A percentile compares a stretch with the other conserved stretches of the same genome.
Evolutionary conservation across 2,329 filamentous ascomycete species (phyloP).

Genomic region (Sphaerulina musiva): DNA sequence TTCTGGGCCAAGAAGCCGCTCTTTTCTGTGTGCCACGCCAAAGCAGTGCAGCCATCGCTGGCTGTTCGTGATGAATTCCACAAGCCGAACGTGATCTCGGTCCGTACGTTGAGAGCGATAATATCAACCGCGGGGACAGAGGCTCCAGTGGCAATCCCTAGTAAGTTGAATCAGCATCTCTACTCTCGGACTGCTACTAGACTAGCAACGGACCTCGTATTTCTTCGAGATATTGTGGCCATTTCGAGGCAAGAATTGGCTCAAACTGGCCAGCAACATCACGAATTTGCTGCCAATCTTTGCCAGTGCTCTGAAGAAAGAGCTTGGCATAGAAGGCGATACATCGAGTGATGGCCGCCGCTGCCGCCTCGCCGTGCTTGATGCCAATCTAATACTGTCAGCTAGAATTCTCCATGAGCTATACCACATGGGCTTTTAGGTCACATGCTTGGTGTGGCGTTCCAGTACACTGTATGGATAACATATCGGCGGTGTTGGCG

Average conservation of each 20-base stretch:
- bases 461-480: conserved; percentile 38
- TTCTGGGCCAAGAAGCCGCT: conserved; percentile 41
- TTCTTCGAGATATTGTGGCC: conserved; percentile 41
- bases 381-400: conserved; percentile 41
- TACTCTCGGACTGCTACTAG: background rate
- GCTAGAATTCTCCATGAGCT: background rate
- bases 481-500: conserved; percentile 27
- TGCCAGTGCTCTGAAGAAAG: conserved; percentile 43
- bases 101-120: conserved; percentile 53
- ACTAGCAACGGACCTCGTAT: conserved; percentile 29
- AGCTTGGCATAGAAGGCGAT: conserved; percentile 45
- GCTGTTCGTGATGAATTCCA: conserved; percentile 32
- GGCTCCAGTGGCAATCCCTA: conserved; percentile 47
- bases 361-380: conserved; percentile 41
- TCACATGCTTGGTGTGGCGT: conserved; percentile 37
- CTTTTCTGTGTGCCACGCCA: conserved; percentile 40
- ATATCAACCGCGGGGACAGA: conserved; percentile 45
- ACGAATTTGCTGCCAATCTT: conserved; percentile 44
- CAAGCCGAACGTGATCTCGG: conserved; percentile 52
- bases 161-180: background rate
- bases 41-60: conserved; percentile 50
- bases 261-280: conserved; percentile 45
- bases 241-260: conserved; percentile 38
- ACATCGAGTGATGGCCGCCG: conserved; percentile 37
- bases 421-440: no score